Base-by-base conservation (phyloP, 2,329 filamentous ascomycete genomes). In the Fusarium multiceps region DNA sequence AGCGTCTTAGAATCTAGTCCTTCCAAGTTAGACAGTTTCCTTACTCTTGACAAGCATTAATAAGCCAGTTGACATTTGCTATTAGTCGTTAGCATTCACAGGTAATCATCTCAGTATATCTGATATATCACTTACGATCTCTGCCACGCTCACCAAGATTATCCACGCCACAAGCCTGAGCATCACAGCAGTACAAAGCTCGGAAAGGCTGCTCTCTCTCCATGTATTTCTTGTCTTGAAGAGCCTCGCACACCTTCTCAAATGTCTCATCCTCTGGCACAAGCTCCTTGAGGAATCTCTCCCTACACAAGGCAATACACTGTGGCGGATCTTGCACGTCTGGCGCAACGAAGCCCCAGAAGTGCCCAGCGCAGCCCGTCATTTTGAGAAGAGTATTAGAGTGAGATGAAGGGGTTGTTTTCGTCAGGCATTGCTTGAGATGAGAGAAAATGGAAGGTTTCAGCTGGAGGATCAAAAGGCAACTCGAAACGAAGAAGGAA, bases 51-150 rank as follows among this genome's bases (percentile, higher is more conserved):
- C 86, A 88, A 57, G 78, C 76, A 70, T 82, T 85, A 76, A 87
- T 85, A 60, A 87, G 78, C 72, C 79, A 78, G 69, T 86, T 83
- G 55, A 87, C 82, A 70, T 81, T 86, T 49, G 85, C 86, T 88
- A 55, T 21, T 12, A 14, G 20, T 37, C 9, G 65, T 76, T 46
- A 76, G 61, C 41, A 55, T 37, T 37, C 16, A 46, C 7, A 9
- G 16, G 16, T 11, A 37, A 23, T 40, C 28, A 51, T 30, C 16
- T 16, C 18, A 56, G 27, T 13, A 42, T 34, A 40, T 59, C 25
- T 34, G 40, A 56, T 30, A 32, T 49, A 34, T 23, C 59, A 76
- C 78, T 49, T 77, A 80, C 86, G 85, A 73, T 86, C 84, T 74
- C 83, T 80, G n/a, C 75, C 77, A 50, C 60, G 53, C 28, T 66